Evolutionary conservation across 139 green algal genomes (phyloP).

Genomic region (Chlamydomonas incerta): DNA sequence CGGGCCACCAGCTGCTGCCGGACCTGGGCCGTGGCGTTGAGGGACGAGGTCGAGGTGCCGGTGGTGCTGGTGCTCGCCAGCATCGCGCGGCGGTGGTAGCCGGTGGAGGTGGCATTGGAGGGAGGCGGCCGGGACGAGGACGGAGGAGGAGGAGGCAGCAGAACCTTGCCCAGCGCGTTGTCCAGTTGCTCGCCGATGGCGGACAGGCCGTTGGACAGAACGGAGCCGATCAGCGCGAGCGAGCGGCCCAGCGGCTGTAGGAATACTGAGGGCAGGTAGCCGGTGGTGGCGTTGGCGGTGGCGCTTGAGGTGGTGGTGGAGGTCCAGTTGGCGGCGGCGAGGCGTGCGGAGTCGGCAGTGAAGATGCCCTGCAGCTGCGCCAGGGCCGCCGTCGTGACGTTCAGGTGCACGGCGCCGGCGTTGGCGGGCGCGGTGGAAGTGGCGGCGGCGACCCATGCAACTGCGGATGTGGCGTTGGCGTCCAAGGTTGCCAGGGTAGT

Average conservation of each 20-base stretch:
- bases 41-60: not conserved
- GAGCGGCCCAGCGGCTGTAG: not conserved
- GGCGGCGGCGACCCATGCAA: not conserved
- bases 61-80: not conserved
- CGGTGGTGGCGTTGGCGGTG: not conserved
- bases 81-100: not conserved
- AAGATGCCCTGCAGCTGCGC: not conserved
- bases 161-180: conserved; percentile 9
- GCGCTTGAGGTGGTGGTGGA: too few species aligned
- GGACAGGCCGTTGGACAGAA: conserved; percentile 9
- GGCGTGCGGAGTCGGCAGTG: not conserved
- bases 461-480: not conserved
- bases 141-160: not conserved
- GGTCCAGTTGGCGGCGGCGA: not conserved
- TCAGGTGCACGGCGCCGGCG: not conserved
- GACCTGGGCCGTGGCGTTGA: conserved; percentile 10
- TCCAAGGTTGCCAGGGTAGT: not conserved
- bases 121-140: not conserved
- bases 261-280: not conserved
- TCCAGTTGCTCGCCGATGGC: conserved; percentile 23
- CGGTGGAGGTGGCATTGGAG: not conserved
- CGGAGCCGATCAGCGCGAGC: not conserved
- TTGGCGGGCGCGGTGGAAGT: not conserved
- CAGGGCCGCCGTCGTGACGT: not conserved
- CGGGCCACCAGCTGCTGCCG: not conserved